Evolutionary conservation across 169 alveolate genomes (phyloP), one percentile per base, ranked within the genome.

Genomic region (Plasmodium reichenowi): DNA sequence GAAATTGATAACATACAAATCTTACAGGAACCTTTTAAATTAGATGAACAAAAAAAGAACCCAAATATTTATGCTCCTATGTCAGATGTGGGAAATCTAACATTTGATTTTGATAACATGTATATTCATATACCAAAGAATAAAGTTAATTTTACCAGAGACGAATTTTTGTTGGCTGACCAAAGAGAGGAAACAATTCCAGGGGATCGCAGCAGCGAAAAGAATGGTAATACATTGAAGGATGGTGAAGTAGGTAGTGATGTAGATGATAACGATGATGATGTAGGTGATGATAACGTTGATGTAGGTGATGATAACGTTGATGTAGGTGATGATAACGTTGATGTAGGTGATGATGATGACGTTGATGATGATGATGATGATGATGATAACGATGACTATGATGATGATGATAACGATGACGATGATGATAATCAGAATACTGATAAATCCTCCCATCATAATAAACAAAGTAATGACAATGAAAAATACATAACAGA

Each of bases 91-190:
- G 99, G 99, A n/a, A 97, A 97, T 76, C 93, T 99, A 43, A 95
- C 96, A 68, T 92, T 97, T 73, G 99, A 99, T 86, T 95, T 97
- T 70, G 98, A 97, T 74, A 98, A 99, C 64, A 98, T 99, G 96
- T 99, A 98, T 93, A 97, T 99, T 58, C 98, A 98, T 50, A 97
- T 99, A 63, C 99, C 99, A 0, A 98, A 98, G 67, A 94, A 97
- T 85, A 96, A 97, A 91, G 98, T 97, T 56, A 95, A 98, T 52
- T 98, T 97, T 88, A 96, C 99, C 2, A 96, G 50, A 74, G 60
- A 7, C 58, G 92, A 85, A 60, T 4, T 48, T 15, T 83, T 59
- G 26, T 56, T 52, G 62, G 74, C 24, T 12, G 59, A n/a, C 7
- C 52, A 15, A 32, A 32, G 9, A 15, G 45, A 45, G 2, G 13